These are phyloP conservation scores for Kwoniella dendrophila DNA, from an alignment of 768 basidiomycete genomes.

Conservation along the genomic window DNA sequence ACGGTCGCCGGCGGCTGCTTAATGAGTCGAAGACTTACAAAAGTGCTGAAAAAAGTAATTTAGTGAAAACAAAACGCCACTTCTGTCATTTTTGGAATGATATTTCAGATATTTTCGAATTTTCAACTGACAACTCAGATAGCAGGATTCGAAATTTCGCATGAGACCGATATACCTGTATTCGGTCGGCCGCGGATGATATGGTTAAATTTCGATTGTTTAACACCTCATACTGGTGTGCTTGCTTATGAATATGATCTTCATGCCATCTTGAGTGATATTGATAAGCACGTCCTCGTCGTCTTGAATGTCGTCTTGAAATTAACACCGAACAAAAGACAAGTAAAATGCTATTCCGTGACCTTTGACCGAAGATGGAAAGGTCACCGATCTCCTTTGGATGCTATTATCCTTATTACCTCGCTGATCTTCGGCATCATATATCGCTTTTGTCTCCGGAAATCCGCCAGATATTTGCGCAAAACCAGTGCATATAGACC, in stretches of 20 bases:
- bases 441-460: no score
- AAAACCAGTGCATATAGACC: no score
- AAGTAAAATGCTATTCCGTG: no score
- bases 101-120: no score
- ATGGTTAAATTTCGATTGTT: no score
- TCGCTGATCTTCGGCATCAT: no score
- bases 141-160: background rate
- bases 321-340: background rate
- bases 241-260: background rate
- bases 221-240: no score
- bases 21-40: no score
- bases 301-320: background rate
- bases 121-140: background rate
- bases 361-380: no score
- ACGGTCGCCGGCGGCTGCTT: constrained; percentile 1
- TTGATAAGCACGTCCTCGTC: background rate
- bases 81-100: background rate
- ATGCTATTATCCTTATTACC: no score
- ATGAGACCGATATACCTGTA: background rate
- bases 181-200: background rate
- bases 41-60: background rate
- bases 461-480: no score
- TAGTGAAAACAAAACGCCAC: background rate
- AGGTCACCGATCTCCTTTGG: no score
- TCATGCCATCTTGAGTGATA: background rate